phyloP scores from a whole-genome alignment of 768 basidiomycete genomes.

The Leccinum imitatum region DNA sequence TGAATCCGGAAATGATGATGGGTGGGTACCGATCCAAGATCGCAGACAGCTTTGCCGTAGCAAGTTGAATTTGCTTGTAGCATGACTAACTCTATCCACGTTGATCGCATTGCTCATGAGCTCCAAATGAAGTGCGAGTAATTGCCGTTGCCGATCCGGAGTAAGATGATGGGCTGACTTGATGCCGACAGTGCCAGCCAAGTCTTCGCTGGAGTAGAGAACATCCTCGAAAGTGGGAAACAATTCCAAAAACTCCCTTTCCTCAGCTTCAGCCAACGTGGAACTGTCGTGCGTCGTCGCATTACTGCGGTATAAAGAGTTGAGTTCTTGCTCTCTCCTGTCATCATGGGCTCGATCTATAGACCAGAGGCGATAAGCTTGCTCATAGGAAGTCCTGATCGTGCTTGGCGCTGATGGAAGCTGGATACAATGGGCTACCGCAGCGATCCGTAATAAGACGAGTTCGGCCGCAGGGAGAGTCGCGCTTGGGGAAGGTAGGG shows the following conservation, averaged over 20 bases:
- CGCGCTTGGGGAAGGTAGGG: slow-evolving; percentile 13
- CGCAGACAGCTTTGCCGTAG: slow-evolving; percentile 36
- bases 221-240: slow-evolving; percentile 84
- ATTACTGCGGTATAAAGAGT: slow-evolving; percentile 74
- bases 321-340: slow-evolving; percentile 59
- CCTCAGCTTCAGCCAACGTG: slow-evolving; percentile 75
- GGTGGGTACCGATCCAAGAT: slow-evolving; percentile 32
- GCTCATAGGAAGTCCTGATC: slow-evolving; percentile 61
- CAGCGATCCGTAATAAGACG: slow-evolving; percentile 46
- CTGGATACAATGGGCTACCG: slow-evolving; percentile 30
- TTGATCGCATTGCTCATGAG: slow-evolving; percentile 34
- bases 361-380: slow-evolving; percentile 77
- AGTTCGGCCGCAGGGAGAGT: slow-evolving; percentile 28
- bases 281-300: slow-evolving; percentile 50
- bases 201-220: slow-evolving; percentile 32
- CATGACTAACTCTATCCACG: not conserved
- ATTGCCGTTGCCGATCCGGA: slow-evolving; percentile 28
- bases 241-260: slow-evolving; percentile 75
- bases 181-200: not conserved
- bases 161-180: slow-evolving; percentile 31
- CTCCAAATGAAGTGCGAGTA: slow-evolving; percentile 49
- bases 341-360: slow-evolving; percentile 72
- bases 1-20: slow-evolving; percentile 35
- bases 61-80: slow-evolving; percentile 29
- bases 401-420: slow-evolving; percentile 3